Base-by-base conservation (phyloP, 495 filamentous ascomycete genomes). In the Neurospora cerealis region DNA sequence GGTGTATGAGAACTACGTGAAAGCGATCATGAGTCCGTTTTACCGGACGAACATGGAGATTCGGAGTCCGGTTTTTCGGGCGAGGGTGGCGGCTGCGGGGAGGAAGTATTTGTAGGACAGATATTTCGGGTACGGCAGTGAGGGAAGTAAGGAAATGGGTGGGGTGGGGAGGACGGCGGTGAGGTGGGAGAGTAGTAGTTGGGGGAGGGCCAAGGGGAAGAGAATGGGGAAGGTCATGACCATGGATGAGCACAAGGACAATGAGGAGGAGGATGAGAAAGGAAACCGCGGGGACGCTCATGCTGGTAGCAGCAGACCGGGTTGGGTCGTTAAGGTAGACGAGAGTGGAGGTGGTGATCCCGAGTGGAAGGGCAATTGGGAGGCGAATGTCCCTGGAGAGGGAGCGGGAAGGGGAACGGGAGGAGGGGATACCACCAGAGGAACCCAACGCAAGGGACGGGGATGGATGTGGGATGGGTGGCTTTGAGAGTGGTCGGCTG, bases 21-120 rank as follows among this genome's bases (percentile, higher is more conserved):
- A 99, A 87, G 92, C 93, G n/a, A 88, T 94, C 46, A 98, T 99
- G 96, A 97, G 89, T 80, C 96, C 96, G 41, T 99, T 99, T 82
- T 97, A 96, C 82, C 84, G 87, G 71, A 87, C 90, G 69, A 93
- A 95, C 78, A 92, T 91, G 88, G 89, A 91, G 80, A 90, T 99
- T 40, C 88, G 86, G 80, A 97, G 93, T 81, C 89, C 93, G 0
- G 89, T 98, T 3, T 99, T 99, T 80, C 86, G 93, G 78, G 80
- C 84, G 46, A 89, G 91, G 82, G 93, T 99, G 4, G 89, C 88
- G 13, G 92, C 92, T 39, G 95, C 94, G 9, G 96, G 93, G 82
- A 94, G 92, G 86, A 99, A 98, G 83, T 98, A 96, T 83, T 80
- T 99, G 70, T 97, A 74, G 69, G 54, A 9, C 54, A 36, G 28